These are phyloP conservation scores for Anastatica hierochuntica DNA, from an alignment of 345 rosid species.

Conservation along the genomic window DNA sequence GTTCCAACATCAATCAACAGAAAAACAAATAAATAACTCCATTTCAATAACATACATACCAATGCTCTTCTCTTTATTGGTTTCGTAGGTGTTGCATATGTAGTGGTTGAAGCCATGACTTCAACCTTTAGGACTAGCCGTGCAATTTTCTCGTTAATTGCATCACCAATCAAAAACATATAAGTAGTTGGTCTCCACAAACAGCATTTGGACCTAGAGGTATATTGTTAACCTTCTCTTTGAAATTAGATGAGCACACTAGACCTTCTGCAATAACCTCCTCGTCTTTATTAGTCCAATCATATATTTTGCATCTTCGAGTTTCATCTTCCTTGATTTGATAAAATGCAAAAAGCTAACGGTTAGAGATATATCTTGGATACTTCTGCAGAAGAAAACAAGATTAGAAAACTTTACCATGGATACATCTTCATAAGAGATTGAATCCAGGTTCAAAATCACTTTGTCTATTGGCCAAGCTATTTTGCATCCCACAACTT, in stretches of 20 bases:
- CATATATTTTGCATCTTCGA: not conserved
- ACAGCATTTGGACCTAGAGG: not conserved
- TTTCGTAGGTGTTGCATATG: not conserved
- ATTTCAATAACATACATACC: not conserved
- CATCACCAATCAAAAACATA: not conserved
- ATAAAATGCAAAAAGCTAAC: not conserved
- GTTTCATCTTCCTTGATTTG: not conserved
- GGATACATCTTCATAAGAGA: not conserved
- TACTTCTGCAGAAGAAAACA: not conserved
- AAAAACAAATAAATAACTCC: not conserved
- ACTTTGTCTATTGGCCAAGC: not conserved
- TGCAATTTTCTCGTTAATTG: not conserved
- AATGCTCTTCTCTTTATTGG: not conserved
- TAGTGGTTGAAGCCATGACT: not conserved
- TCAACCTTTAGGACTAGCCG: not conserved
- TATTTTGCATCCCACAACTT: not conserved
- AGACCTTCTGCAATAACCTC: not conserved
- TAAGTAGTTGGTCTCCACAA: not conserved
- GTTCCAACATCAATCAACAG: not conserved
- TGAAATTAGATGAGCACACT: not conserved
- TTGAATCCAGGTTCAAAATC: not conserved
- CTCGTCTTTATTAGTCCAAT: not conserved
- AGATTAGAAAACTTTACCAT: not conserved
- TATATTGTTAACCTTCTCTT: not conserved
- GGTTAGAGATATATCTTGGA: not conserved